Evolutionary conservation across 2,329 filamentous ascomycete genomes (phyloP), one percentile per base, ranked within the genome.

Genomic region (Fusarium proliferatum): DNA sequence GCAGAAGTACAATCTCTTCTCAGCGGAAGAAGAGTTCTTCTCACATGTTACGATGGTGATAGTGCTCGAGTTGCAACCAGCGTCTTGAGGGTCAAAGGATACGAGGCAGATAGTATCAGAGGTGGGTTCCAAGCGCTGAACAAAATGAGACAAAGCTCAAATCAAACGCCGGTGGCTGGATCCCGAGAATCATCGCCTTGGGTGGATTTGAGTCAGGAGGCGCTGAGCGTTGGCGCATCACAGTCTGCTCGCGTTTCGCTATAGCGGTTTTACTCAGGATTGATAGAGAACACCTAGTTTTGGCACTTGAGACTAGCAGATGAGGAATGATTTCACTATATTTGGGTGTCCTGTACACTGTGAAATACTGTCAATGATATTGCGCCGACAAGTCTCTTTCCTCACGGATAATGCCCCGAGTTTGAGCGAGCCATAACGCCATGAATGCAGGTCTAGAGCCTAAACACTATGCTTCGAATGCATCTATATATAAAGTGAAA

Each of bases 21-120:
- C 3, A 48, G 67, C 11, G 79, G 72, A 8, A 82, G 81, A 61
- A 81, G 81, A 10, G 76, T 87, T 17, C 73, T 89, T 16, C 73
- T 89, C 15, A 76, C 88, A 15, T 89, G 88, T 75, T 89, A 89
- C 58, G 81, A 88, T 52, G 88, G 88, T 6, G 87, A 90, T 64
- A 86, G 84, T 36, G 83, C 88, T 9, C 82, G 88, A 1, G 83
- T 90, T 9, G 88, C 87, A 6, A 86, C 86, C 5, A 88, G 87
- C 60, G 83, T 90, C 6, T 76, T 90, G 53, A 81, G 87, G 9
- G 86, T 86, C 1, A 87, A 86, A 69, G 86, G 85, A 0, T 80
- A 84, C 30, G 81, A 83, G 63, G 85, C 86, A 2, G 83, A 85
- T 46, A 87, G 84, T 71, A 73, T 88, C 28, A 79, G 81, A 28